phyloP scores from a whole-genome alignment of 2,329 filamentous ascomycete genomes.

The Aureobasidium vineae region DNA sequence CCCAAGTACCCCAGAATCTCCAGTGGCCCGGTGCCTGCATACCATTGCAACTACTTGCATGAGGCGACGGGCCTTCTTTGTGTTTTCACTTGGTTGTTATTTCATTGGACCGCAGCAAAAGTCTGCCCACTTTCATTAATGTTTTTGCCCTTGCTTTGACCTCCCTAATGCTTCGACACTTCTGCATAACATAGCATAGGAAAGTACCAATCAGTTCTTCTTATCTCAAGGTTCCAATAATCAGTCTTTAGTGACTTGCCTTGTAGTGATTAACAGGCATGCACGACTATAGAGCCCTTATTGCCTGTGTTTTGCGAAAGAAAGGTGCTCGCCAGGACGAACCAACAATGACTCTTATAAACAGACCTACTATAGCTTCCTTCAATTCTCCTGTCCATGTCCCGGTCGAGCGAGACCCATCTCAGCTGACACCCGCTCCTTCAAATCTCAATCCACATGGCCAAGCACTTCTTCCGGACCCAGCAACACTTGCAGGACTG shows the following conservation, averaged over 20 bases:
- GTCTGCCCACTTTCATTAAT: constrained; percentile 3
- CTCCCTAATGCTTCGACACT: not conserved
- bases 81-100: not conserved
- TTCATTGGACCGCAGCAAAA: constrained; percentile 5
- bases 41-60: not conserved
- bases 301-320: not conserved
- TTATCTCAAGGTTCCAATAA: too few species aligned
- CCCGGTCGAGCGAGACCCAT: constrained; percentile 4
- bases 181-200: not conserved
- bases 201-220: not conserved
- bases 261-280: not conserved
- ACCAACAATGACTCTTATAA: not conserved
- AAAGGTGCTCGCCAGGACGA: not conserved
- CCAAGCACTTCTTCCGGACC: not conserved
- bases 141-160: not conserved
- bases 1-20: constrained; percentile 13
- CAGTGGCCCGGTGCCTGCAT: constrained; percentile 8
- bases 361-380: not conserved
- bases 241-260: not conserved
- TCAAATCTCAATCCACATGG: not conserved
- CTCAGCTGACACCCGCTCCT: not conserved
- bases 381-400: not conserved
- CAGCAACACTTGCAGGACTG: not conserved
- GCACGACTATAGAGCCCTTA: not conserved
- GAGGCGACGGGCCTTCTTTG: not conserved